These are phyloP conservation scores for Penicillium sp. DNA, from an alignment of 2,329 filamentous ascomycete species.

Conservation along the genomic window DNA sequence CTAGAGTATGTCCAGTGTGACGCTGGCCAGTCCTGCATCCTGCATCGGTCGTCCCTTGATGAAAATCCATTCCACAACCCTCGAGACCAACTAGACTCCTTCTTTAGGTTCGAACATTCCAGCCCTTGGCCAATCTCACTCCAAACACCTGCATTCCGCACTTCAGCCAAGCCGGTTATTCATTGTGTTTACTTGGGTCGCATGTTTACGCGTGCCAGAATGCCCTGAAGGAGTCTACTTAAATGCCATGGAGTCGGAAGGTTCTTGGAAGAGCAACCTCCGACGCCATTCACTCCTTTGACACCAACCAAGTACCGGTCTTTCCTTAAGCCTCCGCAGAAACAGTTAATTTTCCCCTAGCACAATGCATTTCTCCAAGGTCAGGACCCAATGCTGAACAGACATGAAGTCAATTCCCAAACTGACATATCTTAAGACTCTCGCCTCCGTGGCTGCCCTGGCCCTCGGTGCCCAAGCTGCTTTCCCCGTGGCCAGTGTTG, in stretches of 20 bases:
- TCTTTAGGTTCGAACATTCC: not conserved
- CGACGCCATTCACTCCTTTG: slow-evolving; percentile 7
- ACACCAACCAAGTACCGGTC: slow-evolving; percentile 8
- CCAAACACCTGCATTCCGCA: slow-evolving; percentile 13
- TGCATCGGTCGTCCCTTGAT: not conserved
- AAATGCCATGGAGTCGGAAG: slow-evolving; percentile 12
- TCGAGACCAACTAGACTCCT: not conserved
- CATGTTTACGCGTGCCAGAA: slow-evolving; percentile 9
- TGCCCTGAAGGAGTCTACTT: slow-evolving; percentile 13
- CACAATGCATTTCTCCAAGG: slow-evolving; percentile 29
- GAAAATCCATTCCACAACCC: not conserved
- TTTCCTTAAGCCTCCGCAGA: slow-evolving; percentile 10
- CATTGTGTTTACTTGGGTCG: slow-evolving; percentile 13
- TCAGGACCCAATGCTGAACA: not conserved
- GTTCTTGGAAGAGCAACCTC: not conserved
- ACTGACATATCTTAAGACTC: slow-evolving; percentile 17
- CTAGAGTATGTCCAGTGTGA: not conserved
- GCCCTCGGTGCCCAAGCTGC: slow-evolving; percentile 22
- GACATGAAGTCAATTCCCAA: not conserved
- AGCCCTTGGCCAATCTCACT: no score
- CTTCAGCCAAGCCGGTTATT: not conserved
- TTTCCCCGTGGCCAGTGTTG: slow-evolving; percentile 24
- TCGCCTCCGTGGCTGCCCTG: slow-evolving; percentile 23
- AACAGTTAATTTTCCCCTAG: not conserved
- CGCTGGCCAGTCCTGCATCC: not conserved